phyloP scores from a whole-genome alignment of 1,284 basidiomycete species.

The Moniliella sp. region DNA sequence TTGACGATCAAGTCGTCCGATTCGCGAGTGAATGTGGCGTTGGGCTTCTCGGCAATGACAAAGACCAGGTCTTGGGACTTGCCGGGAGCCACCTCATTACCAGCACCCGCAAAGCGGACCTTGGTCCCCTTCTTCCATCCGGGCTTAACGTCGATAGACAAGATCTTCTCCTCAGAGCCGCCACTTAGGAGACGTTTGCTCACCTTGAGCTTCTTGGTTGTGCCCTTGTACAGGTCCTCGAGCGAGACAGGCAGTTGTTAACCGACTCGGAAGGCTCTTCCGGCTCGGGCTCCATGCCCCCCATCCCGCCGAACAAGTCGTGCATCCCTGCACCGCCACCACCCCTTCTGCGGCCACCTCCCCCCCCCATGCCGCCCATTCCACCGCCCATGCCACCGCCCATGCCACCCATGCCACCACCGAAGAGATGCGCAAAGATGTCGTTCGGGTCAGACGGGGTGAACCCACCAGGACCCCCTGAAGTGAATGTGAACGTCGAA shows the following conservation, averaged over 20 bases:
- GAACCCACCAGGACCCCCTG: slow-evolving; percentile 20
- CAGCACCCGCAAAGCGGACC: slow-evolving; percentile 25
- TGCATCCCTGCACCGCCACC: slow-evolving; percentile 2
- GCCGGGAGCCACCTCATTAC: slow-evolving; percentile 24
- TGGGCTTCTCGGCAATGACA: slow-evolving; percentile 28
- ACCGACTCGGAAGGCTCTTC: slow-evolving; percentile 42
- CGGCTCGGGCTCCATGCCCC: slow-evolving; percentile 5
- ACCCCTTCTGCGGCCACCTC: slow-evolving; percentile 2
- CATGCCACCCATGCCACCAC: slow-evolving; percentile 11
- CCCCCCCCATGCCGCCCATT: slow-evolving; percentile 14
- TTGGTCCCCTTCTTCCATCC: slow-evolving; percentile 34
- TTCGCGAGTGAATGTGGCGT: slow-evolving; percentile 17
- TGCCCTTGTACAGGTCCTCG: slow-evolving; percentile 71
- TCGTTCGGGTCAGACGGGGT: slow-evolving; percentile 54
- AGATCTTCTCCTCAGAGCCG: slow-evolving; percentile 62
- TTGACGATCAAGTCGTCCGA: slow-evolving; percentile 24
- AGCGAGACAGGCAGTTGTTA: slow-evolving; percentile 64
- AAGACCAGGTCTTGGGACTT: slow-evolving; percentile 28
- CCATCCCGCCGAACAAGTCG: slow-evolving; percentile 3
- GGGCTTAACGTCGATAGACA: slow-evolving; percentile 36
- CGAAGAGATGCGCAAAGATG: slow-evolving; percentile 54
- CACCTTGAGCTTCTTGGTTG: slow-evolving; percentile 72
- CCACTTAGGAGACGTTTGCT: slow-evolving; percentile 53
- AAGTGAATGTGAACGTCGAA: not conserved
- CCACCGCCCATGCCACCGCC: slow-evolving; percentile 15